Evolutionary conservation across 768 basidiomycete species (phyloP).

Genomic region (Boletellus ananiceps): DNA sequence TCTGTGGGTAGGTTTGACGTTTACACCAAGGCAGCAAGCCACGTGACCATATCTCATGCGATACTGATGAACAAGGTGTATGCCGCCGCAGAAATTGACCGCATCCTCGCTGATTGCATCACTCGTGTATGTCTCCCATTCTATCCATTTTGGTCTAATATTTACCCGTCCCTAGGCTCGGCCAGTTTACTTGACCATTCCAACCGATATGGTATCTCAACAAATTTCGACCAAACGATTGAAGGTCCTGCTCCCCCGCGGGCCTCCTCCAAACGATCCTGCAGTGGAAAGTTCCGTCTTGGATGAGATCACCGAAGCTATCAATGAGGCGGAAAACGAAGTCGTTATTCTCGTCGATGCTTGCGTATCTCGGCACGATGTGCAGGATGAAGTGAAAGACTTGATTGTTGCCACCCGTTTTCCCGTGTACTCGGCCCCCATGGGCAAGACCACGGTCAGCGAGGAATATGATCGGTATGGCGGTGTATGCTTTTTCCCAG

Average conservation of each 20-base stretch:
- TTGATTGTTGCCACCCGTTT: conserved; percentile 62
- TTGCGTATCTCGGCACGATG: conserved; percentile 70
- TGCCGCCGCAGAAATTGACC: conserved; percentile 73
- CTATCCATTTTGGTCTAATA: neutral
- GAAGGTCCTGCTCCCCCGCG: conserved; percentile 49
- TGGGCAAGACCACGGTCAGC: conserved; percentile 77
- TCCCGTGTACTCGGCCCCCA: conserved; percentile 70
- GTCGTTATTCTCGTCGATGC: conserved; percentile 79
- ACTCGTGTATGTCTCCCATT: conserved; percentile 37
- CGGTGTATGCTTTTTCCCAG: conserved; percentile 49
- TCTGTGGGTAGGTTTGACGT: conserved; percentile 61
- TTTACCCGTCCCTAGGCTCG: conserved; percentile 47
- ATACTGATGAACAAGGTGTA: conserved; percentile 46
- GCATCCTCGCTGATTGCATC: conserved; percentile 66
- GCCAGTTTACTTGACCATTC: conserved; percentile 84
- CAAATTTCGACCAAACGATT: conserved; percentile 66
- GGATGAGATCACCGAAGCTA: conserved; percentile 61
- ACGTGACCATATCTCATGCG: conserved; percentile 70
- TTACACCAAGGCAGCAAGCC: conserved; percentile 68
- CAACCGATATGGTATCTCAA: conserved; percentile 72
- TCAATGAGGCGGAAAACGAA: conserved; percentile 55
- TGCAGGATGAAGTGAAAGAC: conserved; percentile 56
- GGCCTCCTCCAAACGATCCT: conserved; percentile 49
- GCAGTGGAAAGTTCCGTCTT: conserved; percentile 66
- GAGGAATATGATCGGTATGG: conserved; percentile 73